Percentiles rank a stretch among this genome's conserved stretches.
Conservation (phyloP, 208 protist genomes). For the Zelonia costaricensis region DNA sequence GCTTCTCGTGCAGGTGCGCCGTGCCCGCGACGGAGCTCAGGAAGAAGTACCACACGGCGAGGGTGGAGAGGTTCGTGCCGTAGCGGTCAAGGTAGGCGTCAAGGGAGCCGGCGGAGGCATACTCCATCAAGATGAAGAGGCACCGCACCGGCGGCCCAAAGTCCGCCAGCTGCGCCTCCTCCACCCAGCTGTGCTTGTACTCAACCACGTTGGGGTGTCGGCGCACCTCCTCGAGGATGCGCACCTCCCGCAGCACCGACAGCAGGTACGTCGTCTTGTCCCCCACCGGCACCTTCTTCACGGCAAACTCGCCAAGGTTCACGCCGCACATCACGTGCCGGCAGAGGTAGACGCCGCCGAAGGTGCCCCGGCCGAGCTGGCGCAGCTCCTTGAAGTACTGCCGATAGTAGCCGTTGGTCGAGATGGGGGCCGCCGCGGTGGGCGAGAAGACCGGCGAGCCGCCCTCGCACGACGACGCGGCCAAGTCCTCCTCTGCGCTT, state of each 20-base stretch:
- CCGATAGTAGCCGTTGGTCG: constrained; percentile 72
- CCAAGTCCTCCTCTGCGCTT: too few relatives aligned
- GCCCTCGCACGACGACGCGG: background rate
- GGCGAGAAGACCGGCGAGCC: constrained; percentile 23
- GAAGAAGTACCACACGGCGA: constrained; percentile 92
- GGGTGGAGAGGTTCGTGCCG: constrained; percentile 64
- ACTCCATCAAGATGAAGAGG: constrained; percentile 93
- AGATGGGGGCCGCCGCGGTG: constrained; percentile 2
- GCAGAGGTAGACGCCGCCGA: constrained; percentile 88
- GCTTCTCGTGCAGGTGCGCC: constrained; percentile 77
- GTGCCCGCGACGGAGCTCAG: constrained; percentile 79
- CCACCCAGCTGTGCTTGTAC: constrained; percentile 92
- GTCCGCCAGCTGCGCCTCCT: constrained; percentile 78
- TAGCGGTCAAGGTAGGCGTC: constrained; percentile 79
- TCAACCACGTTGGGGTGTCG: constrained; percentile 89
- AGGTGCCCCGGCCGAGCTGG: constrained; percentile 83
- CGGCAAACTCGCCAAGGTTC: constrained; percentile 77
- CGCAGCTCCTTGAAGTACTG: constrained; percentile 84
- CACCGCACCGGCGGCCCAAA: constrained; percentile 90
- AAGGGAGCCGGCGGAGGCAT: constrained; percentile 81
- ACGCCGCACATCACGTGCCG: constrained; percentile 84
- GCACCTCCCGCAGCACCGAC: constrained; percentile 81
- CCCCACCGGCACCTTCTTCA: constrained; percentile 93
- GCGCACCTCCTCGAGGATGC: constrained; percentile 82
- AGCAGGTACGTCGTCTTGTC: constrained; percentile 80